These are phyloP conservation scores for Citrus hindsii DNA, from an alignment of 345 rosid species.

Conservation along the genomic window DNA sequence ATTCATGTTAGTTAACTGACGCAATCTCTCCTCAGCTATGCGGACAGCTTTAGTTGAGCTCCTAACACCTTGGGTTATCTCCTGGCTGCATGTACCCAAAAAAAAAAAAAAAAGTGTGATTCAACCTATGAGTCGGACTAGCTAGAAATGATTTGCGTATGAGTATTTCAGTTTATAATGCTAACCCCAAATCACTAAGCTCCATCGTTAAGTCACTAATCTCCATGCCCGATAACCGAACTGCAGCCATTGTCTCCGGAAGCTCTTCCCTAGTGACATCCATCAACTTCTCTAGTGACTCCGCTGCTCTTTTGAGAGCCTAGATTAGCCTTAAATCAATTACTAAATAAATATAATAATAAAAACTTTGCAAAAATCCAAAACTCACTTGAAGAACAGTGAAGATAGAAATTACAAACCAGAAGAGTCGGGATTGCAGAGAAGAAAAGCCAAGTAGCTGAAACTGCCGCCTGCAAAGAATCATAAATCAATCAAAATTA, in stretches of 20 bases:
- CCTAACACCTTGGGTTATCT: constrained; percentile 77
- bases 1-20: constrained; percentile 43
- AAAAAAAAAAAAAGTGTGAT: not conserved
- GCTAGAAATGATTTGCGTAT: not conserved
- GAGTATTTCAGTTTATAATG: not conserved
- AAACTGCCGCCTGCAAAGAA: constrained; percentile 61
- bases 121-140: not conserved
- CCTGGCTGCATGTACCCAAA: constrained; percentile 45
- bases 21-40: constrained; percentile 79
- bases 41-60: constrained; percentile 79
- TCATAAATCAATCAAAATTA: not conserved
- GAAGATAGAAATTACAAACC: constrained; percentile 32
- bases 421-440: constrained; percentile 89
- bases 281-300: constrained; percentile 78
- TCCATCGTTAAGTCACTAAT: constrained; percentile 89
- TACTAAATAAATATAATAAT: not conserved
- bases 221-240: constrained; percentile 92
- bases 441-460: constrained; percentile 75
- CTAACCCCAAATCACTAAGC: constrained; percentile 87
- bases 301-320: constrained; percentile 90
- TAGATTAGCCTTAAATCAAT: not conserved
- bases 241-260: constrained; percentile 92
- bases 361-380: not conserved
- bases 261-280: constrained; percentile 88
- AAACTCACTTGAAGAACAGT: not conserved